A percentile compares a stretch with the other conserved stretches of the same genome.
These are phyloP conservation scores for Cordyceps tenuipes DNA, from an alignment of 2,329 filamentous ascomycete species.

Conservation along the genomic window DNA sequence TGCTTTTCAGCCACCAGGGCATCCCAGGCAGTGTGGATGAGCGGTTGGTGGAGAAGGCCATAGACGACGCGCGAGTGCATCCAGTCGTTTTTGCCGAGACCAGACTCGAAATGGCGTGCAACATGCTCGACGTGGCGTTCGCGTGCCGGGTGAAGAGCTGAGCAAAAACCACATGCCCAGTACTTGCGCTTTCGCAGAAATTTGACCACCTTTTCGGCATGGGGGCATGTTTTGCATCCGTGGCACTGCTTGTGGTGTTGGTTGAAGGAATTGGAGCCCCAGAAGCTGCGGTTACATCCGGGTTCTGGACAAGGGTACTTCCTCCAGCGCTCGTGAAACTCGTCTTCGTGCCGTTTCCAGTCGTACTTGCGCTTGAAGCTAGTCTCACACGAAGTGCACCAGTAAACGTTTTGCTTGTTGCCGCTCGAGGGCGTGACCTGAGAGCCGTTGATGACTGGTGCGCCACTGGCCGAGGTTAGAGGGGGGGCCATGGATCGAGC, in stretches of 20 bases:
- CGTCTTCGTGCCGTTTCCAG: constrained; percentile 62
- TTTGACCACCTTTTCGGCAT: constrained; percentile 55
- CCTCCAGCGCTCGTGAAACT: constrained; percentile 60
- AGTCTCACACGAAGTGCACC: constrained; percentile 53
- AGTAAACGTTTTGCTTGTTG: constrained; percentile 41
- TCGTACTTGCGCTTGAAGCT: constrained; percentile 61
- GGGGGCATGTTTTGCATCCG: constrained; percentile 56
- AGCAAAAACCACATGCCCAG: constrained; percentile 63
- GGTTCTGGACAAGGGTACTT: constrained; percentile 58
- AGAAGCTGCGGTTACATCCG: constrained; percentile 58
- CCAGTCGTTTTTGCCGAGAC: constrained; percentile 57
- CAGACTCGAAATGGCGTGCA: constrained; percentile 56
- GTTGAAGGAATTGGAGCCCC: constrained; percentile 60
- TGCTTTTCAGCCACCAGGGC: constrained; percentile 44
- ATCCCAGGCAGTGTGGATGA: constrained; percentile 55
- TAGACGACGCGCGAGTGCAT: constrained; percentile 62
- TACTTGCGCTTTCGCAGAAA: constrained; percentile 56
- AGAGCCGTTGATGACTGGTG: constrained; percentile 25
- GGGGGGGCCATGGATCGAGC: constrained; percentile 28
- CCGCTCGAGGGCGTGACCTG: constrained; percentile 21
- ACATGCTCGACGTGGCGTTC: constrained; percentile 63
- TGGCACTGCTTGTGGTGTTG: constrained; percentile 60
- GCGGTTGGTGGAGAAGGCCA: constrained; percentile 57
- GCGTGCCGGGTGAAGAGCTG: constrained; percentile 51
- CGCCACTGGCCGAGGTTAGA: constrained; percentile 19